A percentile compares a stretch with the other conserved stretches of the same genome.
These are phyloP conservation scores for Allium sativum DNA, from an alignment of 106 monocot species.

Conservation along the genomic window DNA sequence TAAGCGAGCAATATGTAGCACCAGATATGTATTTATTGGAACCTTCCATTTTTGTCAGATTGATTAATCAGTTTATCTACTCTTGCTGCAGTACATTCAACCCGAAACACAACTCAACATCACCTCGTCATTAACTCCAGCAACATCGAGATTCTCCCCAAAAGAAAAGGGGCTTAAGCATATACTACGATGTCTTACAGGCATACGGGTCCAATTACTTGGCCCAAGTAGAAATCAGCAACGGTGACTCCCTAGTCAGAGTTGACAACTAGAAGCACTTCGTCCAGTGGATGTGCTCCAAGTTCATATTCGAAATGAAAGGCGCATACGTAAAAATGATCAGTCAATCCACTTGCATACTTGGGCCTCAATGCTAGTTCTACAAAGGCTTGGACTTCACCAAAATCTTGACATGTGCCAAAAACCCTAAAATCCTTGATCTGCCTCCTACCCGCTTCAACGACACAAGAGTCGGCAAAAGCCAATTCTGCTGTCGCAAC, in stretches of 20 bases:
- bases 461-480: constrained; percentile 43
- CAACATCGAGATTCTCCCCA: too few relatives aligned
- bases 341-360: constrained; percentile 45
- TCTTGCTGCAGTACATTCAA: too few relatives aligned
- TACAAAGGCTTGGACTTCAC: constrained; percentile 68
- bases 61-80: too few relatives aligned
- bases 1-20: too few relatives aligned
- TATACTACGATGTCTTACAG: constrained; percentile 73
- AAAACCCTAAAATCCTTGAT: constrained; percentile 50
- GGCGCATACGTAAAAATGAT: constrained; percentile 41
- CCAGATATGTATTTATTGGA: too few relatives aligned
- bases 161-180: constrained; percentile 58
- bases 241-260: constrained; percentile 47
- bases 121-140: too few relatives aligned
- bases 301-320: constrained; percentile 58
- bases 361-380: constrained; percentile 45
- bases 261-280: constrained; percentile 80
- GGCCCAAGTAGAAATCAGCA: constrained; percentile 56
- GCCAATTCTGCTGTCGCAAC: constrained; percentile 73
- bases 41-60: too few relatives aligned
- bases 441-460: constrained; percentile 39
- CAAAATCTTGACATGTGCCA: constrained; percentile 49
- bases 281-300: constrained; percentile 61
- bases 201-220: constrained; percentile 53
- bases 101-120: too few relatives aligned